Evolutionary conservation across 345 rosid species (phyloP), one percentile per base, ranked within the genome.

Genomic region (Eucalyptus caleyi): DNA sequence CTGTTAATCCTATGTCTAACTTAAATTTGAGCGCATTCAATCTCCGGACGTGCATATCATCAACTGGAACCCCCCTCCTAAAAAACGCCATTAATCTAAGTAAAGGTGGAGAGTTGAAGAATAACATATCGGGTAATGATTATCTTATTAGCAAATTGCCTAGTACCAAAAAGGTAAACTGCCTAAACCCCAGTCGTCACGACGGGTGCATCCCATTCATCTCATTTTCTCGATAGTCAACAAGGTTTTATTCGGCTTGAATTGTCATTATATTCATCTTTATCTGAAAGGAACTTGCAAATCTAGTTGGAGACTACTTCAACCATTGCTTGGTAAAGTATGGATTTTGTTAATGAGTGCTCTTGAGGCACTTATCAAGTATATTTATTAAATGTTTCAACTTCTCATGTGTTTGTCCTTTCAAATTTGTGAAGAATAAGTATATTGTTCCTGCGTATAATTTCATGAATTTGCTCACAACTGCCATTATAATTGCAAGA

Each of bases 181-280:
- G 34, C 44, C 42, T 72, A 18, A 72, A 72, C 13, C 6, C 21
- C 1, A 1, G 2, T 77, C 13, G 15, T 11, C 83, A 40, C 47
- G 0, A 21, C 2, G 1, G 5, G 4, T 3, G 15, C 27, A 7
- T 72, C 15, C 24, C 27, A 21, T 19, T 77, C 47, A 0, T 21
- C 45, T 3, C 1, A 7, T 11, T 37, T 77, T 37, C 7, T 15
- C 2, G 2, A 2, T 11, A 77, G 5, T 6, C 15, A 11, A 21
- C 27, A 37, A 77, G 16, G 47, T 77, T 77, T 37, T 77, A 21
- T 21, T 37, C 3, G 5, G 42, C 27, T 77, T 77, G 7, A 77
- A 37, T 37, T 37, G 45, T 37, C 83, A 37, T 77, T 37, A 11
- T 21, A 77, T 21, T 77, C 27, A 77, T 37, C 27, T 8, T 34